Conservation (phyloP, 345 rosid species). For the Euphorbia peplus region DNA sequence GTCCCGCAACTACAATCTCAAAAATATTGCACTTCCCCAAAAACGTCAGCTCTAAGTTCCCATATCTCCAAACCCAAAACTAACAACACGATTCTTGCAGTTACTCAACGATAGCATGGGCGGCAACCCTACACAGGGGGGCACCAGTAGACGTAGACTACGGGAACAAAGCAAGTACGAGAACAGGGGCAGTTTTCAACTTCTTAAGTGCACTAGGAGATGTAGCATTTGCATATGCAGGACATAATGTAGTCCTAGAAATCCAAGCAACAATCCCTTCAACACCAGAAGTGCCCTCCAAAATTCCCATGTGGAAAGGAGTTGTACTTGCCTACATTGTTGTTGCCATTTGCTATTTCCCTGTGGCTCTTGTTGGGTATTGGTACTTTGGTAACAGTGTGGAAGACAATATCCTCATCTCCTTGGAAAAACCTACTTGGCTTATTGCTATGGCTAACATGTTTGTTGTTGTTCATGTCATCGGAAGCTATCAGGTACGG, state of each 20-base stretch:
- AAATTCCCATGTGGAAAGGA: constrained; percentile 83
- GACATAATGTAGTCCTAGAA: constrained; percentile 81
- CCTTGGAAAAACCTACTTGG: constrained; percentile 63
- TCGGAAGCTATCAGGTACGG: constrained; percentile 80
- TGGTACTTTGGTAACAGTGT: constrained; percentile 53
- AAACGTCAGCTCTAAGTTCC: too few species aligned
- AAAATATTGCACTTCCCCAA: too few species aligned
- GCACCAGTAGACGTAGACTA: constrained; percentile 50
- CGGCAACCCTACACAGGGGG: constrained; percentile 43
- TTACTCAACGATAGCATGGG: constrained; percentile 77
- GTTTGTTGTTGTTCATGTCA: constrained; percentile 75
- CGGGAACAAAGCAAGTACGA: constrained; percentile 38
- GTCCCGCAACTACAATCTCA: too few species aligned
- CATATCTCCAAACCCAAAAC: too few species aligned
- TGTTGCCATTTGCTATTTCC: constrained; percentile 76
- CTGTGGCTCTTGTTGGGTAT: constrained; percentile 70
- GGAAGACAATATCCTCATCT: constrained; percentile 64
- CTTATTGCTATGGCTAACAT: constrained; percentile 66
- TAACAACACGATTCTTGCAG: constrained; percentile 24
- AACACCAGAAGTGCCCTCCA: constrained; percentile 75
- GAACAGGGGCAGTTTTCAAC: constrained; percentile 36
- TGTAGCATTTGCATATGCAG: constrained; percentile 78
- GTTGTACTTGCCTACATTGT: constrained; percentile 61
- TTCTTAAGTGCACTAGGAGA: constrained; percentile 79
- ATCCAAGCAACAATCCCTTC: constrained; percentile 94